Conservation (phyloP, 2,329 filamentous ascomycete species). For the Fusarium oxysporum region DNA sequence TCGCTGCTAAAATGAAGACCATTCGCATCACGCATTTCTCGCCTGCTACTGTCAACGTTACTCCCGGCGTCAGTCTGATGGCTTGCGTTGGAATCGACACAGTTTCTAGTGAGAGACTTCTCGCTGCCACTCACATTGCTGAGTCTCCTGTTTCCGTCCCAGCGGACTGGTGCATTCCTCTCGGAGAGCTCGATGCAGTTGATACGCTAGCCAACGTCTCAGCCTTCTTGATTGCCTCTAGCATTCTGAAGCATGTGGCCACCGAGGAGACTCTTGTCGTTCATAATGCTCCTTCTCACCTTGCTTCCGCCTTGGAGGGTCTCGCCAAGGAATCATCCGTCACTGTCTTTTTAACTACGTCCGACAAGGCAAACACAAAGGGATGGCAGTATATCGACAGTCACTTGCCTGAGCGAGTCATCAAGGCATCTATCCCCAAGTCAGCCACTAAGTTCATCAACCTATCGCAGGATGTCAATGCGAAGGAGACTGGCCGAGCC, state of each 20-base stretch:
- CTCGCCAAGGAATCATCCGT: fast-evolving
- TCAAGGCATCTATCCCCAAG: fast-evolving
- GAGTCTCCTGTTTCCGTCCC: background rate
- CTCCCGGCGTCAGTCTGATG: fast-evolving
- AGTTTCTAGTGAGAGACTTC: fast-evolving
- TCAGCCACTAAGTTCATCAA: background rate
- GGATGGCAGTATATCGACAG: background rate
- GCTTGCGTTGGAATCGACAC: background rate
- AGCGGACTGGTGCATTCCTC: background rate
- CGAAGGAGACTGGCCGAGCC: fast-evolving
- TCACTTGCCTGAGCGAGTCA: background rate
- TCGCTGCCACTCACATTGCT: background rate
- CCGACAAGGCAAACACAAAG: fast-evolving
- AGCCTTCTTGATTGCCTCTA: fast-evolving
- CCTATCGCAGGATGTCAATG: fast-evolving
- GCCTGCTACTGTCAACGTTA: fast-evolving
- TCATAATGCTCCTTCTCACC: fast-evolving
- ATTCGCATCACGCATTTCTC: background rate
- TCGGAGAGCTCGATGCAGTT: background rate
- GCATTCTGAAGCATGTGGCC: fast-evolving
- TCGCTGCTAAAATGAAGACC: background rate
- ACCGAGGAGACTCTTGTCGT: fast-evolving
- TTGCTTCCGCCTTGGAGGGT: background rate
- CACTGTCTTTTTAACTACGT: fast-evolving
- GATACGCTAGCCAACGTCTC: background rate